phyloP scores from a whole-genome alignment of 2,329 filamentous ascomycete species.

The Capronia americana region DNA sequence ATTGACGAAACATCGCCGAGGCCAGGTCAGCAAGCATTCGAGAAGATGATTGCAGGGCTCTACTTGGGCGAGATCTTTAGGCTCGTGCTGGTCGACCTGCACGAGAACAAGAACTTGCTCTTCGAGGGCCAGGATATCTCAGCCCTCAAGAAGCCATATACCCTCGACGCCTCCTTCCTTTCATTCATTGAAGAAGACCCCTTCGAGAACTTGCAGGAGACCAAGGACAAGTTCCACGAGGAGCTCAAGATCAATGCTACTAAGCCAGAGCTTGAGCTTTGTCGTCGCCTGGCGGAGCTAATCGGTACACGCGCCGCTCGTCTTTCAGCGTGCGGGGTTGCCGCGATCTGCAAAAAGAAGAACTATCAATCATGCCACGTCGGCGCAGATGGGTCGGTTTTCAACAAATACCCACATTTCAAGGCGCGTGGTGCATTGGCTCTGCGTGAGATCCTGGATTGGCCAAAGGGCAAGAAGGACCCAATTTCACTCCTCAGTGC shows the following conservation, averaged over 20 bases:
- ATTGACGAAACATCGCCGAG: conserved; percentile 92
- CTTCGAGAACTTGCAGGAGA: conserved; percentile 93
- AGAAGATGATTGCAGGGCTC: conserved; percentile 96
- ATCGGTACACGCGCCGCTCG: conserved; percentile 94
- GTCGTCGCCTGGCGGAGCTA: conserved; percentile 86
- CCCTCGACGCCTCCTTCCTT: conserved; percentile 89
- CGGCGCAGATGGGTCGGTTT: conserved; percentile 94
- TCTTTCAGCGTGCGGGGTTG: conserved; percentile 91
- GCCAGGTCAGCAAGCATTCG: conserved; percentile 91
- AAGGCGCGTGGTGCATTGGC: conserved; percentile 89
- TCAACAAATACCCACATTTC: conserved; percentile 99
- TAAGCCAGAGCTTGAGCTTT: conserved; percentile 82
- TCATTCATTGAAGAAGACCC: conserved; percentile 94
- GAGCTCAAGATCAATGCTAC: conserved; percentile 75
- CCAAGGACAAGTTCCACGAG: conserved; percentile 77
- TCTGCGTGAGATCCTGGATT: conserved; percentile 93
- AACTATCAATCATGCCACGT: conserved; percentile 86
- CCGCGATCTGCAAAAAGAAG: conserved; percentile 97
- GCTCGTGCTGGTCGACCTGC: conserved; percentile 80
- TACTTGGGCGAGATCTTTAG: conserved; percentile 96
- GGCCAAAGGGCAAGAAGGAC: conserved; percentile 79
- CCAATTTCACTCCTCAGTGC: conserved; percentile 86
- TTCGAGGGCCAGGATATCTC: conserved; percentile 84
- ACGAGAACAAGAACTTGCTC: conserved; percentile 78
- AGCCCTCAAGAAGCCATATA: conserved; percentile 83